Base-by-base conservation (phyloP, 805 yeast genomes). In the Candida incommunis region DNA sequence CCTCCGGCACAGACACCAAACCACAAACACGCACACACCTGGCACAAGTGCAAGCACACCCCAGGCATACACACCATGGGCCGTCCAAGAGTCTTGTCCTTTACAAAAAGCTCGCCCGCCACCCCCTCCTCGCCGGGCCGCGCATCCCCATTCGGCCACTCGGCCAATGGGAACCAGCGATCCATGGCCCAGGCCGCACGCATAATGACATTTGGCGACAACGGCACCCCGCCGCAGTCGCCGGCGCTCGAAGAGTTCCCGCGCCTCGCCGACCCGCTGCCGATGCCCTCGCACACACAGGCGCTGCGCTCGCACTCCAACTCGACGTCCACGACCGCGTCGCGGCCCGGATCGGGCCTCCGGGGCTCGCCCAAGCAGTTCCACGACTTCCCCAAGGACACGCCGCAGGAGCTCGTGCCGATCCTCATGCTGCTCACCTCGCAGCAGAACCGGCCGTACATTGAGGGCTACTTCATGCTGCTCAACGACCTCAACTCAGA, bases 381-480 rank as follows among this genome's bases (percentile, higher is more conserved):
- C 41, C 51, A 48, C 29, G 50, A 48, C 22, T 43, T 53, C 16
- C 52, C 62, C 46, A 59, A 61, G 46, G 57, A 54, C 44, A 57
- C 68, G 16, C 82, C 87, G 0, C 74, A 75, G 15, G 90, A 83
- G 56, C 67, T 85, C 56, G 62, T 76, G 15, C 94, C 95, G 0
- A 71, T 82, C 9, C 72, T 84, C 31, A 78, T 84, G 20, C 67
- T 85, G 51, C 67, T 82, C 45, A 73, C 74, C 41, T 78, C 87
- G 18, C 94, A 85, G 56, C 75, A 76, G 49, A 69, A 76, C 22
- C 69, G 94, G 42, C 67, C 74, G 4, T 84, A 85, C 59, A 68
- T 66, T 41, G 74, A 69, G 44, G 82, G 83, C 20, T 62, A 62
- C 54, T 71, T 68, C 56, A 65, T 67, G 66, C 48, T 67, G 15